Percentiles rank a stretch among this genome's conserved stretches.
These are phyloP conservation scores for Solanum dulcamara DNA, from an alignment of 257 asterid species.

Conservation along the genomic window DNA sequence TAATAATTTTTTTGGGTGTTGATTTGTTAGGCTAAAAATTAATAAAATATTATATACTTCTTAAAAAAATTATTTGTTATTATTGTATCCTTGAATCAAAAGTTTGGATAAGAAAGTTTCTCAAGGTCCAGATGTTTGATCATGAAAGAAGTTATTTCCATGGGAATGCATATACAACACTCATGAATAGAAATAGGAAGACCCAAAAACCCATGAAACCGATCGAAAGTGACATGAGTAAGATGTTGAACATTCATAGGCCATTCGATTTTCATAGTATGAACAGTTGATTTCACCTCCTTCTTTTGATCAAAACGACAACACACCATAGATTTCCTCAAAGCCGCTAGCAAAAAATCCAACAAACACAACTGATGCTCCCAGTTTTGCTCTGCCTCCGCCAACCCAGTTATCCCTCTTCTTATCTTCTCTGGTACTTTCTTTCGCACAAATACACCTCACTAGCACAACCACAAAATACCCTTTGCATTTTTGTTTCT, in stretches of 20 bases:
- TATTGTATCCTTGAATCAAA: too few species aligned
- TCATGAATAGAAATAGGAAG: too few species aligned
- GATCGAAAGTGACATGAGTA: constrained; percentile 87
- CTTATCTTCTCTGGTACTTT: background rate
- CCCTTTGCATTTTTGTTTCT: background rate
- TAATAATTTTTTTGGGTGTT: too few species aligned
- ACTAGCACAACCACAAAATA: background rate
- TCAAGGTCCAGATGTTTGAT: too few species aligned
- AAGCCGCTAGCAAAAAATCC: constrained; percentile 55
- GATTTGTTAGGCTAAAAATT: too few species aligned
- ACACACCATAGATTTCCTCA: constrained; percentile 80
- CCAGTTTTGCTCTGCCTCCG: constrained; percentile 29
- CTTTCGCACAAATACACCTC: background rate
- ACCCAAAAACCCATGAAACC: constrained; percentile 86
- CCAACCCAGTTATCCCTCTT: constrained; percentile 43
- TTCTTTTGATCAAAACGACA: constrained; percentile 39
- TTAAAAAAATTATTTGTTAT: too few species aligned
- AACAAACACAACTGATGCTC: constrained; percentile 50
- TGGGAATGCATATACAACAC: too few species aligned
- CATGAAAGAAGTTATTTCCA: too few species aligned
- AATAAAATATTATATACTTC: too few species aligned
- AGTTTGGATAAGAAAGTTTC: too few species aligned
- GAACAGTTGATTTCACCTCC: constrained; percentile 61
- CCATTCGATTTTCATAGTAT: constrained; percentile 86
- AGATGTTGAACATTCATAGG: constrained; percentile 89